phyloP scores from a whole-genome alignment of 371 early-diverging fungal genomes.

The Syncephalastrum monosporum region DNA sequence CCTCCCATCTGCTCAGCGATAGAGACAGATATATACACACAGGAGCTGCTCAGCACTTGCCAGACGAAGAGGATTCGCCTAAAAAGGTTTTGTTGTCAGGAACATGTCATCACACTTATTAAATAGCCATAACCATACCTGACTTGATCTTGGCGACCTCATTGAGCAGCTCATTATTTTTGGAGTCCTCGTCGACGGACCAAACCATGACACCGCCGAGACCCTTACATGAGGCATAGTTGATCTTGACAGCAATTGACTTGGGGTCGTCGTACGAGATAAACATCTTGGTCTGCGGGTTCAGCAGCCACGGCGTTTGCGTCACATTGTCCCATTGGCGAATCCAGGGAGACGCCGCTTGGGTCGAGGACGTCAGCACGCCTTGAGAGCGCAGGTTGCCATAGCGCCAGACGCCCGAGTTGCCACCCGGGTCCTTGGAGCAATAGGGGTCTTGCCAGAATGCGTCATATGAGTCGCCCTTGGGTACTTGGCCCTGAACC shows the following conservation, averaged over 20 bases:
- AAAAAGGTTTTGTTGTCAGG: no score
- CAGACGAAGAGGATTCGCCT: no score
- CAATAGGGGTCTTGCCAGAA: conserved; percentile 58
- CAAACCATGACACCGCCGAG: conserved; percentile 66
- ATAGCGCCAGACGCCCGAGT: conserved; percentile 69
- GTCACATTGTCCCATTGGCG: conserved; percentile 59
- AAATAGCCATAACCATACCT: background rate
- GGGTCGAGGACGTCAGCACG: conserved; percentile 47
- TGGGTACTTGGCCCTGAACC: conserved; percentile 27
- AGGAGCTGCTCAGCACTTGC: no score
- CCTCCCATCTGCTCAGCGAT: conserved; percentile 1
- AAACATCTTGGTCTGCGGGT: conserved; percentile 48
- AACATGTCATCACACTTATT: no score
- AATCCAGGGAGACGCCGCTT: conserved; percentile 60
- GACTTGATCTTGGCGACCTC: conserved; percentile 33
- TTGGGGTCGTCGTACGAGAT: conserved; percentile 67
- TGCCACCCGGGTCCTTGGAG: conserved; percentile 23
- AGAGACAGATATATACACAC: no score
- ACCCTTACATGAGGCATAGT: conserved; percentile 41
- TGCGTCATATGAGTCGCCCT: conserved; percentile 54
- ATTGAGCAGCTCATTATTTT: conserved; percentile 51
- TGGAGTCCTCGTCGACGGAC: conserved; percentile 46
- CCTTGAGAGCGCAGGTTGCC: conserved; percentile 65
- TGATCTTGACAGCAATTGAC: conserved; percentile 55
- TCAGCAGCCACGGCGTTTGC: conserved; percentile 70